Conservation (phyloP, 352 stramenopile species). For the Discostella stelligera region DNA sequence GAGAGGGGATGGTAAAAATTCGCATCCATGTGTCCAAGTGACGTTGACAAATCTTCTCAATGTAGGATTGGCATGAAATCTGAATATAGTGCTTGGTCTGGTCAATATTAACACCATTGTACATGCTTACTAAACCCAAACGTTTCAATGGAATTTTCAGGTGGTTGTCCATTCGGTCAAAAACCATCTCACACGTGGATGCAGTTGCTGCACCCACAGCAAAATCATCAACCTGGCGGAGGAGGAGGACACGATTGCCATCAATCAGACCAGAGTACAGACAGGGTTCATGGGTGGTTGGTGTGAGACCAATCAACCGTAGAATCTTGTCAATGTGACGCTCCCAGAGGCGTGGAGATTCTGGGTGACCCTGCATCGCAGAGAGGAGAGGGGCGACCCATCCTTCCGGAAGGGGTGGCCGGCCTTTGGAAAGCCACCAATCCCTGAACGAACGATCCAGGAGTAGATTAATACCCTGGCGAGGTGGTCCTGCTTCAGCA, state of each 20-base stretch:
- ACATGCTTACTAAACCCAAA: constrained; percentile 19
- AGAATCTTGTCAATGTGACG: constrained; percentile 46
- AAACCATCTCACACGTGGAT: constrained; percentile 32
- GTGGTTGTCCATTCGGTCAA: constrained; percentile 24
- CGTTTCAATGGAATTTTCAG: constrained; percentile 26
- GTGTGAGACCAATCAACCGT: constrained; percentile 3
- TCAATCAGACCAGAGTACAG: too few species aligned
- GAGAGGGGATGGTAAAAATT: not conserved
- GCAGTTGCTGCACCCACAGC: constrained; percentile 44
- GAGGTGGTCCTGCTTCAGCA: too few species aligned
- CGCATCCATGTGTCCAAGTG: constrained; percentile 15
- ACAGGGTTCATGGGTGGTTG: too few species aligned
- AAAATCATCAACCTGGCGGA: constrained; percentile 60
- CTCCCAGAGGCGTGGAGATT: constrained; percentile 52
- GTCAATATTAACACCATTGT: too few species aligned
- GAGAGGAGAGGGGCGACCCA: constrained; percentile 38
- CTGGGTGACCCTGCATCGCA: too few species aligned
- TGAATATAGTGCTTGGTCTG: constrained; percentile 35
- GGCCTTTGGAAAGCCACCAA: constrained; percentile 28
- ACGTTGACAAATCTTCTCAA: constrained; percentile 15
- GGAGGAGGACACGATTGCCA: too few species aligned
- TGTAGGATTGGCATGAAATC: constrained; percentile 26
- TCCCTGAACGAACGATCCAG: constrained; percentile 30
- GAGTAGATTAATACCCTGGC: constrained; percentile 19
- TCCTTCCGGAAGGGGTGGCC: constrained; percentile 14